phyloP scores from a whole-genome alignment of 352 stramenopile genomes.

The Globisporangium splendens region DNA sequence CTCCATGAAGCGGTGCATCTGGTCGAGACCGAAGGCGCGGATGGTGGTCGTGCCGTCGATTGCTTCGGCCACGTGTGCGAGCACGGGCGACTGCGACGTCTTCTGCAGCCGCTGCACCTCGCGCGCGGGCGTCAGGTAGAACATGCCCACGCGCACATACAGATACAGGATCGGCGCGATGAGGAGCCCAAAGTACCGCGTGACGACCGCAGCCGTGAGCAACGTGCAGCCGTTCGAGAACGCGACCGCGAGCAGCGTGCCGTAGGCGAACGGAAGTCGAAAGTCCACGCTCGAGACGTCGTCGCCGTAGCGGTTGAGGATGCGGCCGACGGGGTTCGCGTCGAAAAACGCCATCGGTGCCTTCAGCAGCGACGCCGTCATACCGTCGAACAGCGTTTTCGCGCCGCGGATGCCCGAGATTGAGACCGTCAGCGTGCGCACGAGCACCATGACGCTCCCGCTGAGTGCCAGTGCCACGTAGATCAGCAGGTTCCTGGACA shows the following conservation, averaged over 20 bases:
- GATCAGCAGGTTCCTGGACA: conserved; percentile 61
- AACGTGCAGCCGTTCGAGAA: conserved; percentile 82
- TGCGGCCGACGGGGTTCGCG: conserved; percentile 84
- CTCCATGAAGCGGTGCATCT: conserved; percentile 53
- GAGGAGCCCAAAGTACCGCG: conserved; percentile 77
- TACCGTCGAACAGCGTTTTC: conserved; percentile 78
- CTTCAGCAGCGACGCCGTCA: conserved; percentile 82
- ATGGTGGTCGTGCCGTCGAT: conserved; percentile 53
- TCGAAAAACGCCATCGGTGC: conserved; percentile 95
- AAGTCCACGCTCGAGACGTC: conserved; percentile 94
- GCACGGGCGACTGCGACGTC: conserved; percentile 45
- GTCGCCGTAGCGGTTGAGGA: conserved; percentile 89
- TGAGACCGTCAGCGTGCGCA: conserved; percentile 56
- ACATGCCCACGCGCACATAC: conserved; percentile 54
- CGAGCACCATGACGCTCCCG: conserved; percentile 49
- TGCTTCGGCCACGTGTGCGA: conserved; percentile 46
- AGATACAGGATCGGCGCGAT: conserved; percentile 83
- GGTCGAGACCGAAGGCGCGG: conserved; percentile 61
- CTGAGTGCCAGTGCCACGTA: conserved; percentile 54
- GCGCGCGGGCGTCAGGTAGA: conserved; percentile 61
- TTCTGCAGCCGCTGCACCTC: conserved; percentile 64
- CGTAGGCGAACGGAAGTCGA: conserved; percentile 62
- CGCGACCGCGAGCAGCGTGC: conserved; percentile 69
- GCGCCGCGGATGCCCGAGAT: conserved; percentile 51
- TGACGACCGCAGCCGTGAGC: conserved; percentile 76